These are phyloP conservation scores for Microbotryomycetes sp. DNA, from an alignment of 1,284 basidiomycete genomes.

Conservation along the genomic window DNA sequence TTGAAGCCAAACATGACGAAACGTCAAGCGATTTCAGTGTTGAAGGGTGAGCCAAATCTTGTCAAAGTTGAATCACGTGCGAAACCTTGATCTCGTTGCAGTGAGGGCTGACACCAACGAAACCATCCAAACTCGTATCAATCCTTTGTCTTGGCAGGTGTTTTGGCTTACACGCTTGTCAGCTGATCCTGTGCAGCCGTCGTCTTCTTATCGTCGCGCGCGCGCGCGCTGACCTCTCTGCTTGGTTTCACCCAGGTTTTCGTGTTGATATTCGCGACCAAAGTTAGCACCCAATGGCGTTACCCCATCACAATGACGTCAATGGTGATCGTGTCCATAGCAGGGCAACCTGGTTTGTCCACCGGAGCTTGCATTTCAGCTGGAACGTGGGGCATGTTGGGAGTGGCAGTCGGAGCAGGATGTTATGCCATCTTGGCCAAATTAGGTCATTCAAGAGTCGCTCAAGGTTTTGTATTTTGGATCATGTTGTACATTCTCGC, in stretches of 20 bases:
- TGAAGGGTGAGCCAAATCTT: conserved; percentile 5
- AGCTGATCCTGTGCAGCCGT: background rate
- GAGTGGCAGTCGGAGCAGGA: conserved; percentile 37
- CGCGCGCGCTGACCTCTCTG: no score
- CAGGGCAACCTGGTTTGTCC: conserved; percentile 39
- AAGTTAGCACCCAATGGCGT: conserved; percentile 35
- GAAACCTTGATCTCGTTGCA: no score
- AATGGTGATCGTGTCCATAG: conserved; percentile 37
- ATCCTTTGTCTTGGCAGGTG: background rate
- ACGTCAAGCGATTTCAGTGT: background rate
- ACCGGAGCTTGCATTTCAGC: conserved; percentile 31
- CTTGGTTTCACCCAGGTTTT: conserved; percentile 34
- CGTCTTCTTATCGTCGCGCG: background rate
- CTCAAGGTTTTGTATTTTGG: conserved; percentile 42
- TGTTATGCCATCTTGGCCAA: conserved; percentile 42
- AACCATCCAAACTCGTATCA: background rate
- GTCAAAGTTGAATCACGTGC: background rate
- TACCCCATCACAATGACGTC: conserved; percentile 37
- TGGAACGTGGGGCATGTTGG: conserved; percentile 36
- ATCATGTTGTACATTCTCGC: conserved; percentile 38
- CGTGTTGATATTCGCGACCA: conserved; percentile 38
- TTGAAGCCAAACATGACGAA: background rate
- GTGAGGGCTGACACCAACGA: background rate
- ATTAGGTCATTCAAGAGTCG: conserved; percentile 38
- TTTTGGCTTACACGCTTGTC: conserved; percentile 4